Percentiles rank a stretch among this genome's conserved stretches.
These are phyloP conservation scores for Crithidia acanthocephali DNA, from an alignment of 208 protist genomes.

Conservation along the genomic window DNA sequence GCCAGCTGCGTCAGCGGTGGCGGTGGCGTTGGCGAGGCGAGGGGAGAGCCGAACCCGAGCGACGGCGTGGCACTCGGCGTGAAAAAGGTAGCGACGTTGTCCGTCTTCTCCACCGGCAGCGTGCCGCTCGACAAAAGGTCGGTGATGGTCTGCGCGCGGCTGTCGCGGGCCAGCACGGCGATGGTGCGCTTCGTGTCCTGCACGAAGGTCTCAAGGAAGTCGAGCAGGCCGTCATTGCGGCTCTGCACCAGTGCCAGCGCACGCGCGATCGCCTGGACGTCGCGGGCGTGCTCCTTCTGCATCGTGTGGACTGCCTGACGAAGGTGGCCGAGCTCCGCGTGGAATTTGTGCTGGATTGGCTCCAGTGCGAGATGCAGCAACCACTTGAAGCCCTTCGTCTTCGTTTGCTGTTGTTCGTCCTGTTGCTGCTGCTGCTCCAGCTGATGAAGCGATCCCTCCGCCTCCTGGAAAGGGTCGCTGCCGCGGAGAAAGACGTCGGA, in stretches of 20 bases:
- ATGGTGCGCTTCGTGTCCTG: conserved; percentile 23
- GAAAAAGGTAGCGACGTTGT: conserved; percentile 26
- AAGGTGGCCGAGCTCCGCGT: conserved; percentile 28
- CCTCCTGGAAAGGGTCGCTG: not conserved
- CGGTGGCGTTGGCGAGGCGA: not conserved
- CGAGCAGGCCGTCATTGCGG: conserved; percentile 45
- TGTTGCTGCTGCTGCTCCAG: conserved; percentile 19
- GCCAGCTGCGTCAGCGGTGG: conserved; percentile 16
- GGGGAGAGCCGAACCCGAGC: not conserved
- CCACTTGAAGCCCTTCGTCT: conserved; percentile 31
- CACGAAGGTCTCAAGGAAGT: conserved; percentile 49
- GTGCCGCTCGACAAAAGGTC: conserved; percentile 27
- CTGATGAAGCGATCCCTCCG: conserved; percentile 1
- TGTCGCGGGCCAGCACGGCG: conserved; percentile 20
- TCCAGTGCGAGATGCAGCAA: conserved; percentile 42
- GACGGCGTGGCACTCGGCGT: conserved; percentile 4
- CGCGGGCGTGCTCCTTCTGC: conserved; percentile 37
- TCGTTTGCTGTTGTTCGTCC: conserved; percentile 15
- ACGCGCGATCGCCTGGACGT: conserved; percentile 30
- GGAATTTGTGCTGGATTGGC: conserved; percentile 30
- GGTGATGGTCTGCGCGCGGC: conserved; percentile 29
- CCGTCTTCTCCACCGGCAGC: conserved; percentile 13
- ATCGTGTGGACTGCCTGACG: conserved; percentile 29
- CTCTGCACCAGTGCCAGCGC: conserved; percentile 35
- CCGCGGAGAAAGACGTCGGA: conserved; percentile 6